Percentiles rank a stretch among this genome's conserved stretches.
phyloP scores from a whole-genome alignment of 2,329 filamentous ascomycete species.

The Fusarium setosum region DNA sequence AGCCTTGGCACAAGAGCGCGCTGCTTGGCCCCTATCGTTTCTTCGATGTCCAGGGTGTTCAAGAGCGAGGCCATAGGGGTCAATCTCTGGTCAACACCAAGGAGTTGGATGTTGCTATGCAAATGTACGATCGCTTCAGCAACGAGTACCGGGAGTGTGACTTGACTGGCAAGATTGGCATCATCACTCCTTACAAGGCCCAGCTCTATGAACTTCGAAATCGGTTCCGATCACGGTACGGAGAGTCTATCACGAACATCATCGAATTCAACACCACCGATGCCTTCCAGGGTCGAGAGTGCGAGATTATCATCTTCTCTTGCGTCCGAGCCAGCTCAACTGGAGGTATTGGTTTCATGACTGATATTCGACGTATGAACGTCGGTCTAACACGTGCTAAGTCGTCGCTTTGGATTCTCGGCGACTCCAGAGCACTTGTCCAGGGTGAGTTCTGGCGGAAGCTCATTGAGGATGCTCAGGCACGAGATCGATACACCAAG shows the following conservation, averaged over 20 bases:
- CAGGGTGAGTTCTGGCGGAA: slow-evolving; percentile 93
- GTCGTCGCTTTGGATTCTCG: slow-evolving; percentile 95
- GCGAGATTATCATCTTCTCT: slow-evolving; percentile 98
- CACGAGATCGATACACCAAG: slow-evolving; percentile 79
- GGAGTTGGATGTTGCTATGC: slow-evolving; percentile 87
- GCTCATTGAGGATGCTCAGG: slow-evolving; percentile 83
- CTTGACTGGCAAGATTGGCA: slow-evolving; percentile 86
- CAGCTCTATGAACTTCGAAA: slow-evolving; percentile 84
- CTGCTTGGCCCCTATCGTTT: slow-evolving; percentile 94
- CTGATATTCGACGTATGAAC: slow-evolving; percentile 98
- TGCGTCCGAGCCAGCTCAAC: slow-evolving; percentile 94
- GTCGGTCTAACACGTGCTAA: slow-evolving; percentile 97
- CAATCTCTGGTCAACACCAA: slow-evolving; percentile 91
- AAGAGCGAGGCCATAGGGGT: slow-evolving; percentile 82
- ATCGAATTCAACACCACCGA: slow-evolving; percentile 99
- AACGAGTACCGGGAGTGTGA: slow-evolving; percentile 77
- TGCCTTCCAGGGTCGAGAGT: slow-evolving; percentile 96
- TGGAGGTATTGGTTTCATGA: slow-evolving; percentile 97
- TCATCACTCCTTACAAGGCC: slow-evolving; percentile 98
- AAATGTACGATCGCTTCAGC: slow-evolving; percentile 83
- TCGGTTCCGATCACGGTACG: slow-evolving; percentile 79
- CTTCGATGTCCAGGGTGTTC: slow-evolving; percentile 93
- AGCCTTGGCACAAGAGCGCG: slow-evolving; percentile 86
- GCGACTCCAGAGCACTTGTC: slow-evolving; percentile 86
- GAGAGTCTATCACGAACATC: slow-evolving; percentile 77